Base-by-base conservation (phyloP, 2,329 filamentous ascomycete genomes). In the Aspergillus pseudonomiae region DNA sequence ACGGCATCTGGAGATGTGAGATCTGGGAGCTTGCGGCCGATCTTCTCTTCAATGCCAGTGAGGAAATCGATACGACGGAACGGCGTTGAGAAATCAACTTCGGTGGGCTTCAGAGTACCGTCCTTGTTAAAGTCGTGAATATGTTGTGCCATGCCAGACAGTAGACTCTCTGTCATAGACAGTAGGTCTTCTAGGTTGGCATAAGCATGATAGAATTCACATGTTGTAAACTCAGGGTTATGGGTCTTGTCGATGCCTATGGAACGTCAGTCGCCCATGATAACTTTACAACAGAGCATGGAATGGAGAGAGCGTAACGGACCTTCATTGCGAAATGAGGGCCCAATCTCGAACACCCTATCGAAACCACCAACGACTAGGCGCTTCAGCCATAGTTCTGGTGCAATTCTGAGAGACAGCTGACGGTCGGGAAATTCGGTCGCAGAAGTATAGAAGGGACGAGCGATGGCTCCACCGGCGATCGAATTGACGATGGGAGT, bases 211-310 rank as follows among this genome's bases (percentile, higher is more conserved):
- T 99, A 99, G 80, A 97, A 98, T 79, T 99, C 95, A 82, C 94
- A 98, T 64, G 92, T 98, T 52, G 92, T 95, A 79, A 98, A 99
- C 75, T 99, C 95, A 0, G 95, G 94, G 74, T 99, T 99, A 76
- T 99, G 95, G 0, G 93, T 97, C 34, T 86, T 86, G 76, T 97
- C 94, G 41, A 97, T 78, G 1, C 85, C 85, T 82, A 43, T 21
- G 21, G 4, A 32, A 50, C 28, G 60, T 70, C 46, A 71, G 62
- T 48, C 50, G 39, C n/a, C 28, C 5, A 11, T 26, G 19, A 30
- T 6, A 6, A 28, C 12, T 48, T 26, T 26, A 11, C 4, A 26
- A 12, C 12, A 46, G 24, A 48, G 12, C 24, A 26, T 48, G 6
- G 26, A 4, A 52, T 32, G 4, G 48, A 24, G 12, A 12, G 9